Conservation (phyloP, 371 early-diverging fungal genomes). For the Actinomortierella ambigua region DNA sequence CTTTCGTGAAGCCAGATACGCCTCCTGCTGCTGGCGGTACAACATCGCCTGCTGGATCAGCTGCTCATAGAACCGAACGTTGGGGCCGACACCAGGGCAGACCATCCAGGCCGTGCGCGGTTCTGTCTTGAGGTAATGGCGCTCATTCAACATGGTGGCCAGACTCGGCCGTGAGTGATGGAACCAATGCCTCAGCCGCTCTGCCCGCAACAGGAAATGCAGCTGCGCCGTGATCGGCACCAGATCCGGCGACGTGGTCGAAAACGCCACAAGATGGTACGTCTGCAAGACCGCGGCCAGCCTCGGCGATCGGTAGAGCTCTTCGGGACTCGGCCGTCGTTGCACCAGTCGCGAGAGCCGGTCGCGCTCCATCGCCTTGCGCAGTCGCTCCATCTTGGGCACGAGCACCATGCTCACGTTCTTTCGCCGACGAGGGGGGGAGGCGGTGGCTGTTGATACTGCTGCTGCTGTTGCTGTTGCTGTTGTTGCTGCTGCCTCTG, state of each 20-base stretch:
- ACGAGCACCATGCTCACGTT: conserved; percentile 25
- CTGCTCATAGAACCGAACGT: conserved; percentile 26
- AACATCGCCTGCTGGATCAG: conserved; percentile 18
- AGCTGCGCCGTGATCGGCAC: conserved; percentile 18
- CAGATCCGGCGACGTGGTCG: conserved; percentile 15
- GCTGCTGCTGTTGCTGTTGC: not conserved
- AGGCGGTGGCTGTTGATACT: not conserved
- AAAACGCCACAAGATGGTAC: conserved; percentile 21
- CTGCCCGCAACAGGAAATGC: conserved; percentile 20
- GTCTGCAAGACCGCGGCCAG: conserved; percentile 16
- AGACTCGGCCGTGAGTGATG: conserved; percentile 19
- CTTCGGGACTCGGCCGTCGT: conserved; percentile 20
- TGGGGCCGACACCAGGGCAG: conserved; percentile 26
- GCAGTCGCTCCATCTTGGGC: conserved; percentile 24
- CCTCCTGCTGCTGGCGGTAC: conserved; percentile 18
- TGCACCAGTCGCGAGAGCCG: conserved; percentile 34
- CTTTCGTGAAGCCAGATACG: not conserved
- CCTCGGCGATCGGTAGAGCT: conserved; percentile 19
- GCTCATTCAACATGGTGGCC: conserved; percentile 21
- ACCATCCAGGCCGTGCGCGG: conserved; percentile 37
- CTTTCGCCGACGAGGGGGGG: conserved; percentile 17
- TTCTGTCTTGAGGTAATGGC: conserved; percentile 20
- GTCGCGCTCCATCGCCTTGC: conserved; percentile 31
- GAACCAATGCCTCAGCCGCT: conserved; percentile 20
- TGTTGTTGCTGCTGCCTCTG: not conserved